These are phyloP conservation scores for Pseudopediastrum boryanum DNA, from an alignment of 139 green algal species.

Conservation along the genomic window DNA sequence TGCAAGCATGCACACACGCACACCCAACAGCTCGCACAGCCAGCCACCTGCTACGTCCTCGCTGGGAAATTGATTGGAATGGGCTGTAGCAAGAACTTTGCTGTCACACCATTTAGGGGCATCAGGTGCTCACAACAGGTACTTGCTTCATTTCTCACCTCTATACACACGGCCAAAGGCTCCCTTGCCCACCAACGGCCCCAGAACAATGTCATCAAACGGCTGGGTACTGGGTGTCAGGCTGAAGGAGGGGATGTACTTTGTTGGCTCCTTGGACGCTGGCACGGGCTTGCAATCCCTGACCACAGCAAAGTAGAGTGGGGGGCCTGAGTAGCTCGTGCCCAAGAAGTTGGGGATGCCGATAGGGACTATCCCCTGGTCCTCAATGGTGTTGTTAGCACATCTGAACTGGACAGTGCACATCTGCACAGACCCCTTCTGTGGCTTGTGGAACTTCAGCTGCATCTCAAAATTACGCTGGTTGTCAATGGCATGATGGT, in stretches of 20 bases:
- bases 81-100: too few species aligned
- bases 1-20: too few species aligned
- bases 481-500: neutral
- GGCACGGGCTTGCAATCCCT: neutral
- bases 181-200: conserved; percentile 69
- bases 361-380: conserved; percentile 37
- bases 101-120: too few species aligned
- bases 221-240: conserved; percentile 21
- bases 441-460: too few species aligned
- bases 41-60: too few species aligned
- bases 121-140: too few species aligned
- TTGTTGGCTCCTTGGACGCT: neutral
- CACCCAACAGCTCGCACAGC: too few species aligned
- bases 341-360: conserved; percentile 55
- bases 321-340: neutral
- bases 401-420: conserved; percentile 46
- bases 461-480: neutral
- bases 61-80: too few species aligned
- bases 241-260: conserved; percentile 10
- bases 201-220: conserved; percentile 69
- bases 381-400: conserved; percentile 39
- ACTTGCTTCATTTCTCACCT: too few species aligned
- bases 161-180: conserved; percentile 68
- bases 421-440: too few species aligned
- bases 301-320: conserved; percentile 25